Conservation (phyloP, 306 rosid genomes). For the Fragaria vesca region DNA sequence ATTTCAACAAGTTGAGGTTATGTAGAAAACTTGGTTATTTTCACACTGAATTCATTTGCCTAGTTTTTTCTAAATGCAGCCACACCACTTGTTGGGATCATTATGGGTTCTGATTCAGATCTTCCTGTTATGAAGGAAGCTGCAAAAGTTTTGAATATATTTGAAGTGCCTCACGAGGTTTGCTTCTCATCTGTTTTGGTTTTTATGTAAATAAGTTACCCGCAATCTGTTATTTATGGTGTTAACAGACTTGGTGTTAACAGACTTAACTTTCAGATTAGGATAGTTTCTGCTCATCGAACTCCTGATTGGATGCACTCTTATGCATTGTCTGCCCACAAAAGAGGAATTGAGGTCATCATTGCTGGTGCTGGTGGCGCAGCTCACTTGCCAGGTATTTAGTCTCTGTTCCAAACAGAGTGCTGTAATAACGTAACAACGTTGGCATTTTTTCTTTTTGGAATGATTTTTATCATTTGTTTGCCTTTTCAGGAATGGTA, state of each 20-base stretch:
- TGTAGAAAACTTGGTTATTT: slow-evolving; percentile 10
- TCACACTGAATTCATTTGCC: slow-evolving; percentile 14
- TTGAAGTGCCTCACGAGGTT: slow-evolving; percentile 79
- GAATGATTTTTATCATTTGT: slow-evolving; percentile 17
- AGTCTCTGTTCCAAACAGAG: slow-evolving; percentile 8
- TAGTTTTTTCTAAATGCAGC: slow-evolving; percentile 37
- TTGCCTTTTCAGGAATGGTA: slow-evolving; percentile 71
- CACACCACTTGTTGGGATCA: slow-evolving; percentile 69
- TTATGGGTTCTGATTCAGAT: slow-evolving; percentile 99
- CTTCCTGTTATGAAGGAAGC: slow-evolving; percentile 88
- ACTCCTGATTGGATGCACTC: slow-evolving; percentile 81
- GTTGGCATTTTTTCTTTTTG: background rate
- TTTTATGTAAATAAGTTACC: background rate
- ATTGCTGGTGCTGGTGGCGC: slow-evolving; percentile 99
- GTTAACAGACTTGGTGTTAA: background rate
- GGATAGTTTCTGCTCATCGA: slow-evolving; percentile 85
- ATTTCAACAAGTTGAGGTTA: background rate
- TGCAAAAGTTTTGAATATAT: slow-evolving; percentile 66
- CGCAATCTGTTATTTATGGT: background rate
- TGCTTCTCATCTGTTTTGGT: slow-evolving; percentile 1
- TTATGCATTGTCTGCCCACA: slow-evolving; percentile 64
- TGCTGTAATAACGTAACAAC: background rate
- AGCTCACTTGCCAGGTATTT: slow-evolving; percentile 80
- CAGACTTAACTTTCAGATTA: slow-evolving; percentile 48
- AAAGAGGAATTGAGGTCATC: slow-evolving; percentile 72